Percentiles rank a stretch among this genome's conserved stretches.
Conservation (phyloP, 2,329 filamentous ascomycete species). For the Phyllosticta capitalensis region DNA sequence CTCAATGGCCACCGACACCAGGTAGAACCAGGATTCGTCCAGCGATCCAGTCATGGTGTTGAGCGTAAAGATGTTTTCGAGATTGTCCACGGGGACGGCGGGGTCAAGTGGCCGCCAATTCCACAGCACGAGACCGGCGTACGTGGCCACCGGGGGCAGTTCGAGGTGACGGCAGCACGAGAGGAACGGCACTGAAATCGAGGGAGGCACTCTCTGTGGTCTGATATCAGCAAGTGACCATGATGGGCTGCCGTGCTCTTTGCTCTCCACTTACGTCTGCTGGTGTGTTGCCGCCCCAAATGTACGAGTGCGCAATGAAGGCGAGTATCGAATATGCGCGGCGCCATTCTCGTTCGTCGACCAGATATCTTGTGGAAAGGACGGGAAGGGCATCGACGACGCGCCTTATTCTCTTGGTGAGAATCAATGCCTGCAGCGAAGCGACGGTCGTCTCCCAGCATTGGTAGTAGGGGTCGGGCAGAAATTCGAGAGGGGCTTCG, state of each 20-base stretch:
- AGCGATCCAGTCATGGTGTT: constrained; percentile 87
- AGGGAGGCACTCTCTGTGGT: constrained; percentile 56
- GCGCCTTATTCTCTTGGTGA: constrained; percentile 72
- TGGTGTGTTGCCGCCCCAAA: constrained; percentile 75
- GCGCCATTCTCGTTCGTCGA: constrained; percentile 82
- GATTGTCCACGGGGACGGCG: constrained; percentile 68
- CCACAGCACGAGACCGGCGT: constrained; percentile 86
- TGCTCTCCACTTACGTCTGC: constrained; percentile 48
- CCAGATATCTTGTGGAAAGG: constrained; percentile 71
- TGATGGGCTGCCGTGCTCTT: neutral
- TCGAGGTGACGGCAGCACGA: constrained; percentile 69
- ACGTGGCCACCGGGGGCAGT: constrained; percentile 86
- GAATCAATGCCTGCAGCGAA: constrained; percentile 78
- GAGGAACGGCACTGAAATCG: constrained; percentile 75
- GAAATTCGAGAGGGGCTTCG: constrained; percentile 64
- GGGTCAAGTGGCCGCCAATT: constrained; percentile 91
- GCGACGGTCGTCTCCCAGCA: constrained; percentile 83
- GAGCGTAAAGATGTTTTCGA: constrained; percentile 82
- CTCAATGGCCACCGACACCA: constrained; percentile 92
- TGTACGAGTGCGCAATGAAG: constrained; percentile 75
- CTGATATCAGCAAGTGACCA: constrained; percentile 1
- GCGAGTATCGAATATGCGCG: constrained; percentile 71
- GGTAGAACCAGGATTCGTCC: constrained; percentile 98
- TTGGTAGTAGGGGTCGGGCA: constrained; percentile 86
- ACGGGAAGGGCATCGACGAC: constrained; percentile 74